Evolutionary conservation across 1,284 basidiomycete species (phyloP).

Genomic region (Melampsora abietis-canadensis): DNA sequence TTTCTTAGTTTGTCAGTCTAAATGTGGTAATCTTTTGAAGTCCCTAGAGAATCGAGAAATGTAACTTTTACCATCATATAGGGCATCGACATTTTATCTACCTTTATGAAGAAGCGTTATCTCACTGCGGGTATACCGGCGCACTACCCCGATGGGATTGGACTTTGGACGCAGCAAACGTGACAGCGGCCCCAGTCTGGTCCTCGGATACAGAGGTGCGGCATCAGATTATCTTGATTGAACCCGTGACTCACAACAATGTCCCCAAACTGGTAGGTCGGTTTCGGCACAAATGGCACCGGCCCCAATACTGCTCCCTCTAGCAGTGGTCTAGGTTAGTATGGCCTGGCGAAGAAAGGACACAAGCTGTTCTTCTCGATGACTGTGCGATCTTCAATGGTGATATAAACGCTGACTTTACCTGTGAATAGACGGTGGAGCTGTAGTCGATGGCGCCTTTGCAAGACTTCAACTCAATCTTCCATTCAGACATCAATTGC

Average conservation of each 20-base stretch:
- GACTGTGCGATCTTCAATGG: not conserved
- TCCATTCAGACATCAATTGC: conserved; percentile 23
- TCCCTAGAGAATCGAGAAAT: not conserved
- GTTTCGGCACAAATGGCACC: conserved; percentile 34
- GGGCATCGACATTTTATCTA: conserved; percentile 41
- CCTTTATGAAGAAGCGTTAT: conserved; percentile 27
- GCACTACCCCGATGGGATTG: conserved; percentile 37
- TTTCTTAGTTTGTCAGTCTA: conserved; percentile 33
- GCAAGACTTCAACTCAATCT: conserved; percentile 17
- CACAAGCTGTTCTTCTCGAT: not conserved
- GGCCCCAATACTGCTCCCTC: conserved; percentile 9
- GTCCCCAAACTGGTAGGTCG: conserved; percentile 9
- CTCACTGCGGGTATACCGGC: conserved; percentile 19
- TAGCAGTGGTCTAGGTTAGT: conserved; percentile 16
- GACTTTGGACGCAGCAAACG: conserved; percentile 26
- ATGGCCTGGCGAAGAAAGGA: not conserved
- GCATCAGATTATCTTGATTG: not conserved
- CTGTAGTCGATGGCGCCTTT: conserved; percentile 29
- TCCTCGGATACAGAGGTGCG: conserved; percentile 6
- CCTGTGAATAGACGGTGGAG: conserved; percentile 17
- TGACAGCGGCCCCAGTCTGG: conserved; percentile 25
- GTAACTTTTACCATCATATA: conserved; percentile 8
- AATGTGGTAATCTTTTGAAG: not conserved
- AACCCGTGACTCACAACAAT: not conserved
- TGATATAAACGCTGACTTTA: not conserved